Conservation (phyloP, 148 eudicot genomes). For the Chenopodium berlandieri region DNA sequence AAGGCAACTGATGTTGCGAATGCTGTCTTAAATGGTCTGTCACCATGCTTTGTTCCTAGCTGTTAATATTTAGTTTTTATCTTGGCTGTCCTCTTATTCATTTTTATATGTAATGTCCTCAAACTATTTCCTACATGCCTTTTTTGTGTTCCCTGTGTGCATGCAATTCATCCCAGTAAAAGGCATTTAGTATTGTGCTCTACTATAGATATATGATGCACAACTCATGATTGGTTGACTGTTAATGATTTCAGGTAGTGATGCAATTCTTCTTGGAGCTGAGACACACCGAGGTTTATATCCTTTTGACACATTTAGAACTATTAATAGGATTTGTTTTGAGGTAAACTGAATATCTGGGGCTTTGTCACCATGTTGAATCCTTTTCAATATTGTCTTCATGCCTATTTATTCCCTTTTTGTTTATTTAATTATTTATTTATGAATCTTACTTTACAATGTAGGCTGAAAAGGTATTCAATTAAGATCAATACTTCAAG, state of each 20-base stretch:
- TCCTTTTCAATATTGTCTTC: too few species aligned
- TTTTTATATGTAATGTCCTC: not conserved
- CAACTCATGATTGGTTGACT: conserved; percentile 2
- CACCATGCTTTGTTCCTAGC: not conserved
- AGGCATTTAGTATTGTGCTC: not conserved
- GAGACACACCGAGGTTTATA: conserved; percentile 90
- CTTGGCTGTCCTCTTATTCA: not conserved
- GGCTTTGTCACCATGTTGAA: not conserved
- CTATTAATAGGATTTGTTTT: conserved; percentile 81
- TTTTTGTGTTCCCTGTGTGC: not conserved
- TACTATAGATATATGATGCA: not conserved
- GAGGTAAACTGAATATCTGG: conserved; percentile 49
- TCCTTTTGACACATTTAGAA: conserved; percentile 85
- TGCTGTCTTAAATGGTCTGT: conserved; percentile 88
- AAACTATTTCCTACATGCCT: not conserved
- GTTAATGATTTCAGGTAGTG: conserved; percentile 60
- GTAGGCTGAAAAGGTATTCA: too few species aligned
- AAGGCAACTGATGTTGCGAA: conserved; percentile 99
- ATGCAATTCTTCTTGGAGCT: conserved; percentile 98
- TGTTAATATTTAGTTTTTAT: not conserved
- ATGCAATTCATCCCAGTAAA: not conserved
- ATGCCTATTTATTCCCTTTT: too few species aligned
- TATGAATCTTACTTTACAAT: too few species aligned
- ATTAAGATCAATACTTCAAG: too few species aligned
- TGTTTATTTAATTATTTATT: too few species aligned